Evolutionary conservation across 352 stramenopile species (phyloP).

Genomic region (Phytophthora syringae): DNA sequence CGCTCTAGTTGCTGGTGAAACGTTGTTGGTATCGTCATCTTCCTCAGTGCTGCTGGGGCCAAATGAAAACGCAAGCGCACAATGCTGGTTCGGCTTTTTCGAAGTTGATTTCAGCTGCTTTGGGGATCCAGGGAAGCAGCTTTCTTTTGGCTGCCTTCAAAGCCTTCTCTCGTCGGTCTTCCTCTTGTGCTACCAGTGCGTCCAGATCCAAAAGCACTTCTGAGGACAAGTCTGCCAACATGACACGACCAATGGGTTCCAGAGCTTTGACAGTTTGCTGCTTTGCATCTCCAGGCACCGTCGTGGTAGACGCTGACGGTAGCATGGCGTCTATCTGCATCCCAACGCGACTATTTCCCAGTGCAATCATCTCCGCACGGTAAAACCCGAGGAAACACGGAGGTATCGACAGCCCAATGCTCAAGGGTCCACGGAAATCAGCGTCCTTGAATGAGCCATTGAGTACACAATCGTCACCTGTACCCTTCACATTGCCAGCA

Average conservation of each 20-base stretch:
- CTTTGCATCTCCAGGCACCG: slow-evolving; percentile 10
- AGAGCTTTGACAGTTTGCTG: slow-evolving; percentile 31
- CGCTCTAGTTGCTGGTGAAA: slow-evolving; percentile 2
- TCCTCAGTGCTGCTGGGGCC: slow-evolving; percentile 5
- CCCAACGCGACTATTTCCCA: slow-evolving; percentile 52
- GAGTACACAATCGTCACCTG: slow-evolving; percentile 57
- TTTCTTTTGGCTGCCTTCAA: slow-evolving; percentile 13
- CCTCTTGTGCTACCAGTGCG: slow-evolving; percentile 54
- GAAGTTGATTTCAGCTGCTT: background rate
- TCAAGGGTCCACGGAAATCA: slow-evolving; percentile 61
- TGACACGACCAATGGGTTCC: slow-evolving; percentile 41
- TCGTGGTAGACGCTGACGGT: slow-evolving; percentile 21
- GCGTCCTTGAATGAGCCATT: slow-evolving; percentile 69
- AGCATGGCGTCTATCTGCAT: slow-evolving; percentile 68
- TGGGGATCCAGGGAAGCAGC: background rate
- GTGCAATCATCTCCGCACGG: slow-evolving; percentile 51
- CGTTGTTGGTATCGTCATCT: background rate
- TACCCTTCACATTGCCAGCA: slow-evolving; percentile 53
- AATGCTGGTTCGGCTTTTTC: slow-evolving; percentile 28
- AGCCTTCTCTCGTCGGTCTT: slow-evolving; percentile 24
- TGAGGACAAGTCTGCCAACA: slow-evolving; percentile 58
- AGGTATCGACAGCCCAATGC: slow-evolving; percentile 52
- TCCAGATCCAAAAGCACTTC: slow-evolving; percentile 68
- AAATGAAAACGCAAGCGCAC: slow-evolving; percentile 37
- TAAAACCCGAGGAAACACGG: slow-evolving; percentile 68